Evolutionary conservation across 345 rosid species (phyloP).

Genomic region (Iberis pinnata): DNA sequence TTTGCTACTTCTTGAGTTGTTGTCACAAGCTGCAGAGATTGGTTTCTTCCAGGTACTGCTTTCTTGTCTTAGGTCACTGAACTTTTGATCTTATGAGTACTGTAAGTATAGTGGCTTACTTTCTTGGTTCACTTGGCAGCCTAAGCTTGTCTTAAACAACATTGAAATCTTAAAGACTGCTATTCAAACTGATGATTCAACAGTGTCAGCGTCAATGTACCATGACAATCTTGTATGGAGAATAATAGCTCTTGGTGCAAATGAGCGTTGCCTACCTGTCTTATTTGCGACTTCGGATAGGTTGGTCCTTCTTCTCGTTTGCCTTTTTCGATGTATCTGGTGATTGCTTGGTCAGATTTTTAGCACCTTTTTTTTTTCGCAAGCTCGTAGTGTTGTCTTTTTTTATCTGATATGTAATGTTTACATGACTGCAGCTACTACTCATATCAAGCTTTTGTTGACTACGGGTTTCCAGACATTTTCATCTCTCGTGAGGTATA

Average conservation of each 20-base stretch:
- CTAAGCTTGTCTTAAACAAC: slow-evolving; percentile 92
- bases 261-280: slow-evolving; percentile 76
- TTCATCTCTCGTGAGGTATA: slow-evolving; percentile 97
- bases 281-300: slow-evolving; percentile 78
- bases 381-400: neutral
- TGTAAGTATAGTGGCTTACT: slow-evolving; percentile 9
- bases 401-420: slow-evolving; percentile 11
- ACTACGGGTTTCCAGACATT: slow-evolving; percentile 77
- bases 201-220: slow-evolving; percentile 59
- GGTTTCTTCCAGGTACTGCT: slow-evolving; percentile 69
- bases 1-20: slow-evolving; percentile 73
- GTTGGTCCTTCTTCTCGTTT: slow-evolving; percentile 34
- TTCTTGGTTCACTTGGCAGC: slow-evolving; percentile 49
- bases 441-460: slow-evolving; percentile 70
- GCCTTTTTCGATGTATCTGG: neutral
- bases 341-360: neutral
- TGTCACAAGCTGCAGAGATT: slow-evolving; percentile 86
- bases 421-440: slow-evolving; percentile 56
- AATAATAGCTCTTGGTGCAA: slow-evolving; percentile 76
- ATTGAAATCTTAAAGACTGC: slow-evolving; percentile 75
- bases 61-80: neutral
- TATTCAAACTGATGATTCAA: slow-evolving; percentile 49
- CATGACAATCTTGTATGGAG: slow-evolving; percentile 92
- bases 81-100: neutral
- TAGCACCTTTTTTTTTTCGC: neutral